phyloP scores from a whole-genome alignment of 305 asterid genomes.

The Salvia sclarea region DNA sequence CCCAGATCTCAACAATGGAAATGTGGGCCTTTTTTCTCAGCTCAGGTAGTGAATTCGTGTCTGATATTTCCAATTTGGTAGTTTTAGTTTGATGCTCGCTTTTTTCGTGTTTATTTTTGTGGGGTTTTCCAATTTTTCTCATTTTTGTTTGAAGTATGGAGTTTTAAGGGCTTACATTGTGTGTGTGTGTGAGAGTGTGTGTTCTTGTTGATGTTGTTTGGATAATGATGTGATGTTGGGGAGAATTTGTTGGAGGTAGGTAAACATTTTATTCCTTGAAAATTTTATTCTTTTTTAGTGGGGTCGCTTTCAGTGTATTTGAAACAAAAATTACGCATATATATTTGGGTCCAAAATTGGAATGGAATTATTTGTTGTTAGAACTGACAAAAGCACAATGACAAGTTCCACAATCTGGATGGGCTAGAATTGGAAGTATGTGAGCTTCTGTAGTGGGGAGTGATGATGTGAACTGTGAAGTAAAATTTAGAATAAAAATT shows the following conservation, averaged over 20 bases:
- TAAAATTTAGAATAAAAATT: not conserved
- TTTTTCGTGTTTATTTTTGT: not conserved
- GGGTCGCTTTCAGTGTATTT: conserved; percentile 43
- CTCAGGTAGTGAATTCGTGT: conserved; percentile 43
- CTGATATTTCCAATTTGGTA: not conserved
- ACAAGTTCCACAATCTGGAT: conserved; percentile 32
- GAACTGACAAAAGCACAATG: conserved; percentile 37
- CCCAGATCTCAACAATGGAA: conserved; percentile 44
- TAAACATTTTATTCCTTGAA: conserved; percentile 20
- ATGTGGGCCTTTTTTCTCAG: conserved; percentile 32
- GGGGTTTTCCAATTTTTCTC: not conserved
- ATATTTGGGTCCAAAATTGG: conserved; percentile 34
- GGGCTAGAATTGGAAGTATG: conserved; percentile 44
- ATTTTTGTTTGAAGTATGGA: conserved; percentile 21
- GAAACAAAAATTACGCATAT: conserved; percentile 23
- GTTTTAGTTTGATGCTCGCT: conserved; percentile 19
- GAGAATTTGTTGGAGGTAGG: conserved; percentile 40
- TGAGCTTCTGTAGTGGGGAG: conserved; percentile 30
- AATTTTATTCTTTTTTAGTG: conserved; percentile 28
- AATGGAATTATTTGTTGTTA: conserved; percentile 31
- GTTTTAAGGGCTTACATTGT: not conserved
- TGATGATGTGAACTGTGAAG: conserved; percentile 18
- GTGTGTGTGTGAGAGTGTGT: conserved; percentile 24
- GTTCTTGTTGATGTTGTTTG: conserved; percentile 20
- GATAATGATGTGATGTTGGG: conserved; percentile 42